Conservation (phyloP, 2,329 filamentous ascomycete genomes). For the Leptodontidium sp. region DNA sequence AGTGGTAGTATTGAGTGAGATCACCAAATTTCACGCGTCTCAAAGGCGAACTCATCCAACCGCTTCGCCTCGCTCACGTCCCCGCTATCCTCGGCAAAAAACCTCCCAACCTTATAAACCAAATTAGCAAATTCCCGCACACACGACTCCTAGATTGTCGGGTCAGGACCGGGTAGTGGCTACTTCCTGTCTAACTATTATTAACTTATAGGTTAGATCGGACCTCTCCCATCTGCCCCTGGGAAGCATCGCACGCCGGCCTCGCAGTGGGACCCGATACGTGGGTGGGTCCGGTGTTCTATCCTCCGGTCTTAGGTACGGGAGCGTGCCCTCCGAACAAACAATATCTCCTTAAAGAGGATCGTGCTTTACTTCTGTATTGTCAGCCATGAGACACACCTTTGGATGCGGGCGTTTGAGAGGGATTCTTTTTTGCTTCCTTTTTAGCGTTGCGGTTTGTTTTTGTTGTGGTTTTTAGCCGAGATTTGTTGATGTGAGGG, state of each 20-base stretch:
- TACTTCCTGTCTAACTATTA: neutral
- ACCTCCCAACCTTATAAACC: neutral
- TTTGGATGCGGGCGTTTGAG: neutral
- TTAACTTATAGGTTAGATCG: neutral
- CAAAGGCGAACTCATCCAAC: neutral
- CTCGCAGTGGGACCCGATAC: neutral
- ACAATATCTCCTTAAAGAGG: neutral
- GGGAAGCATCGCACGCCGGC: neutral
- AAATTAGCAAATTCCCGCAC: neutral
- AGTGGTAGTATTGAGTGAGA: neutral
- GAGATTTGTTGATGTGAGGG: neutral
- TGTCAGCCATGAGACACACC: neutral
- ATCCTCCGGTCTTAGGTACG: neutral
- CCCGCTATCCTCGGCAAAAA: neutral
- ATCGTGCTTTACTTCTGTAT: neutral
- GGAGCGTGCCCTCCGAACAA: neutral
- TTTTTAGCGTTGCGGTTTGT: neutral
- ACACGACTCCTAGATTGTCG: conserved; percentile 11
- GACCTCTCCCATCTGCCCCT: conserved; percentile 9
- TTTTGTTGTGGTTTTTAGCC: conserved; percentile 11
- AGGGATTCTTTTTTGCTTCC: neutral
- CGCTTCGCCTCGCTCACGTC: neutral
- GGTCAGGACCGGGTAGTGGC: conserved; percentile 11
- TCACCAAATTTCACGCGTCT: neutral
- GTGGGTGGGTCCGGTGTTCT: neutral